Conservation (phyloP, 2,329 filamentous ascomycete genomes). For the Stromatinia cepivora region DNA sequence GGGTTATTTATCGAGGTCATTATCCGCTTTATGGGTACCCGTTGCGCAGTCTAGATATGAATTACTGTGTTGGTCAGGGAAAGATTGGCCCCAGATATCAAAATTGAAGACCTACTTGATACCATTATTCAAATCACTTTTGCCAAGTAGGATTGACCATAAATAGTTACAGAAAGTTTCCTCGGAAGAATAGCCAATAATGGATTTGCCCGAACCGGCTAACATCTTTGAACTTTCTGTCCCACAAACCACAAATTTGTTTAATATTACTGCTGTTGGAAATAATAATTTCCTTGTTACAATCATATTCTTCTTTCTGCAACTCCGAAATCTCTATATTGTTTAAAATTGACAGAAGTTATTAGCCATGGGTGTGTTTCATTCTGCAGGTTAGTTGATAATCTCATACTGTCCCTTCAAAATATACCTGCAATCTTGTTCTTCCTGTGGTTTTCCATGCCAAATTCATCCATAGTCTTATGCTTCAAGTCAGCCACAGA, state of each 20-base stretch:
- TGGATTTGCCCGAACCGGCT: background rate
- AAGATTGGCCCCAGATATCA: background rate
- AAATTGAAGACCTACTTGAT: background rate
- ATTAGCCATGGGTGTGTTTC: background rate
- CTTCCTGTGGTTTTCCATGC: too few relatives aligned
- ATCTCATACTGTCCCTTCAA: too few relatives aligned
- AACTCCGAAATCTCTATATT: background rate
- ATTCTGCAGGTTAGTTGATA: background rate
- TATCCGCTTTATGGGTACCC: too few relatives aligned
- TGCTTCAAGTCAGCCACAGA: background rate
- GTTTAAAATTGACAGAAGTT: background rate
- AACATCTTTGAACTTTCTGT: background rate
- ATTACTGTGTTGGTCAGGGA: background rate
- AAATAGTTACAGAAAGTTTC: background rate
- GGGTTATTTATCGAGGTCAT: too few relatives aligned
- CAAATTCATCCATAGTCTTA: too few relatives aligned
- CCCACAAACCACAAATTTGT: background rate
- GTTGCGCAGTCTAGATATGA: too few relatives aligned
- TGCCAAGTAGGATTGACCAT: background rate
- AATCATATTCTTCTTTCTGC: too few relatives aligned
- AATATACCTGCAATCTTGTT: background rate
- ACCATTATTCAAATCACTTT: background rate
- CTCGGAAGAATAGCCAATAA: background rate
- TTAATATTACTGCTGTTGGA: background rate
- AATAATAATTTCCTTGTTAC: background rate